Conservation (phyloP, 2,329 filamentous ascomycete species). For the Fusarium sp. region DNA sequence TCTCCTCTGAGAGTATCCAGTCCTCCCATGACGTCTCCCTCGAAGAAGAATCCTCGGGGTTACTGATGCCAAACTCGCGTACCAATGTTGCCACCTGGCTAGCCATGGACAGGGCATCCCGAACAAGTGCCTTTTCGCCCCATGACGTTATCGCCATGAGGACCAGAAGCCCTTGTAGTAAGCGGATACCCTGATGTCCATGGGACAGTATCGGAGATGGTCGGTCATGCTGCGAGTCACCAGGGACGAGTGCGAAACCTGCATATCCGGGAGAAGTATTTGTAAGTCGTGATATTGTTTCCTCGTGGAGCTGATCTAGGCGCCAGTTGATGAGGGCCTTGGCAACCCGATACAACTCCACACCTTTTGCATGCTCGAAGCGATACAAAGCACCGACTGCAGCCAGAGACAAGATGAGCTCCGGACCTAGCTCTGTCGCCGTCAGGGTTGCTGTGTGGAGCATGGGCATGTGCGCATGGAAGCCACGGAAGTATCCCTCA, state of each 20-base stretch:
- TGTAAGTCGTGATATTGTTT: not conserved
- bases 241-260: not conserved
- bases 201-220: not conserved
- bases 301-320: slow-evolving; percentile 8
- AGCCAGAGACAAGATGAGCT: slow-evolving; percentile 6
- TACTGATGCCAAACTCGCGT: slow-evolving; percentile 8
- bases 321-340: slow-evolving; percentile 8
- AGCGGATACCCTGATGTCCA: not conserved
- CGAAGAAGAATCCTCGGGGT: not conserved
- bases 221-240: not conserved
- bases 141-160: slow-evolving; percentile 15
- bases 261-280: slow-evolving; percentile 3
- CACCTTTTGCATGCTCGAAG: slow-evolving; percentile 8
- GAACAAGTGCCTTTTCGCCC: not conserved
- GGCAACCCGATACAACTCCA: slow-evolving; percentile 2
- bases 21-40: not conserved
- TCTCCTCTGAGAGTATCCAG: slow-evolving; percentile 1
- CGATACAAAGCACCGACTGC: slow-evolving; percentile 18
- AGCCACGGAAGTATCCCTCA: slow-evolving; percentile 22
- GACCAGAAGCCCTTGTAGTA: slow-evolving; percentile 1
- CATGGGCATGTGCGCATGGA: slow-evolving; percentile 22
- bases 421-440: not conserved
- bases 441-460: slow-evolving; percentile 15
- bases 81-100: slow-evolving; percentile 7
- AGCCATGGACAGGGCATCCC: slow-evolving; percentile 10